Evolutionary conservation across 768 basidiomycete species (phyloP), one percentile per base, ranked within the genome.

Genomic region (Rhodotorula babjevae): DNA sequence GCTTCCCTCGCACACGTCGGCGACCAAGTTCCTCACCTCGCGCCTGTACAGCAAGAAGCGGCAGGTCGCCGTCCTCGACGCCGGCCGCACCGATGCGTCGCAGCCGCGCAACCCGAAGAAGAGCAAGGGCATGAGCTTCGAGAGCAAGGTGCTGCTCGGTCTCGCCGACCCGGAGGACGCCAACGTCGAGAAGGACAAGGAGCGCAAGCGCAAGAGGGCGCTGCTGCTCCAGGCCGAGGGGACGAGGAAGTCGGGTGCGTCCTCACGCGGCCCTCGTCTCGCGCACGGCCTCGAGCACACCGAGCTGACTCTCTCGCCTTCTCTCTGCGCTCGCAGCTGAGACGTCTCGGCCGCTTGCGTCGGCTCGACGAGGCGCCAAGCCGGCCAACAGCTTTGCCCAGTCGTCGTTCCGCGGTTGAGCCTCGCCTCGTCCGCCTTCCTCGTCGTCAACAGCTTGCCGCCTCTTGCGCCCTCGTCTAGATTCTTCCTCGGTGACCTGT

Each of bases 1-100:
- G 25, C 69, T 66, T 40, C 70, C 74, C 33, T 72, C 74, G 0
- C 56, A 63, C 61, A 72, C 68, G 36, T 69, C 70, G 16, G 74
- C 74, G 6, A 63, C 74, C 61, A 75, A 75, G 59, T 75, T 75
- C 68, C 61, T 75, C 61, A 63, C 65, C 21, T 16, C 59, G 15
- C 74, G 74, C 19, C 68, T 75, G 55, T 75, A 72, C 71, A 67
- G 65, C 14, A 72, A 75, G 55, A 72, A 72, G 60, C 74, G 74
- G 15, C 69, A 66, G 31, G 58, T 75, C 29, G 71, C 70, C 15
- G 64, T 72, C 6, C 65, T 75, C 58, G 65, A 67, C 40, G 61
- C 65, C 11, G 57, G 65, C 29, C 52, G 53, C 27, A 12, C 27
- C 3, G 40, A n/a, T 3, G 36, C 36, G 16, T 44, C 47, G 33